Evolutionary conservation across 1,284 basidiomycete species (phyloP).

Genomic region (Veloporphyrellus conicus): DNA sequence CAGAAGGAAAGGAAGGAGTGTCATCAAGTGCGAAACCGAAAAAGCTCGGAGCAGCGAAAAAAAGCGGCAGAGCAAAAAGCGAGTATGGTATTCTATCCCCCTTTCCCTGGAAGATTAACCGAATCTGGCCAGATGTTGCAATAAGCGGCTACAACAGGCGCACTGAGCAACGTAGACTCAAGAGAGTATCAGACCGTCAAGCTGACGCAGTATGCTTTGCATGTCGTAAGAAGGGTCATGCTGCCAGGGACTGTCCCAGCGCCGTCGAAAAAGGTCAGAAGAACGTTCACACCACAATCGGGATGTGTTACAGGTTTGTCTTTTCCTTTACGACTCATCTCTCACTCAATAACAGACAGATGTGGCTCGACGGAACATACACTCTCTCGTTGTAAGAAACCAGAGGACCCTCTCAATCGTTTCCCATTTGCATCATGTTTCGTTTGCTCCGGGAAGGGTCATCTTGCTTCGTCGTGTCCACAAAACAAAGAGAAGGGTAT

Average conservation of each 20-base stretch:
- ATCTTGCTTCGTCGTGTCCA: conserved; percentile 52
- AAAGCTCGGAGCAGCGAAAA: conserved; percentile 5
- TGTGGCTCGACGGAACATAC: conserved; percentile 82
- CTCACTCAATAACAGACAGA: conserved; percentile 39
- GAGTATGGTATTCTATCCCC: conserved; percentile 1
- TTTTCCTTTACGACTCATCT: neutral
- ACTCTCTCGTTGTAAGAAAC: conserved; percentile 71
- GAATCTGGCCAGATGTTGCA: conserved; percentile 16
- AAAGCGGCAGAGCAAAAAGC: conserved; percentile 14
- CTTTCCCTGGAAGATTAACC: conserved; percentile 6
- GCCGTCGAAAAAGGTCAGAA: conserved; percentile 30
- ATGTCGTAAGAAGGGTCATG: conserved; percentile 81
- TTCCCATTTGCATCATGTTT: conserved; percentile 91
- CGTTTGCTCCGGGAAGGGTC: conserved; percentile 61
- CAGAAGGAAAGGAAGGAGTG: neutral
- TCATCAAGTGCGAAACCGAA: neutral
- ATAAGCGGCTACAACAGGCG: conserved; percentile 33
- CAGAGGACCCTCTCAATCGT: conserved; percentile 59
- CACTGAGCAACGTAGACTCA: conserved; percentile 62
- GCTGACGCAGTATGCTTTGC: conserved; percentile 77
- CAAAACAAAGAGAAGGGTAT: conserved; percentile 78
- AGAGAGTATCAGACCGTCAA: conserved; percentile 61
- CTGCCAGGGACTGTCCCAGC: conserved; percentile 80
- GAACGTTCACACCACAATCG: conserved; percentile 43
- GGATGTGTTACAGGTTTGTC: conserved; percentile 79